Percentiles rank a stretch among this genome's conserved stretches.
These are phyloP conservation scores for Spergularia azorica DNA, from an alignment of 179 eudicot genomes.

Conservation along the genomic window DNA sequence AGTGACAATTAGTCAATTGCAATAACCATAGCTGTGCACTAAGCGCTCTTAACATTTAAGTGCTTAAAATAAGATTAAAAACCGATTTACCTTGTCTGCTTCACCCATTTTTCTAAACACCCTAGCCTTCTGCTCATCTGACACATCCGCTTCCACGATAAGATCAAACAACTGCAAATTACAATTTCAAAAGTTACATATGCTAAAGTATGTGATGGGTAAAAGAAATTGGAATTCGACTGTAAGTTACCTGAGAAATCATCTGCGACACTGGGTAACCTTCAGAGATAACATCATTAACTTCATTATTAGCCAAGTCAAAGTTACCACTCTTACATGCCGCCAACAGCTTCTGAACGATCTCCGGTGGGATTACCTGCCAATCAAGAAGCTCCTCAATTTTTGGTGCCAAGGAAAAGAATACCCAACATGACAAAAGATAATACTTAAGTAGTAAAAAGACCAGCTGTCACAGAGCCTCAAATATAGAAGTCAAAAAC, in stretches of 20 bases:
- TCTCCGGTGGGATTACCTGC: constrained; percentile 81
- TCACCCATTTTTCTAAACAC: constrained; percentile 80
- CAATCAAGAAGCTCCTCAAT: constrained; percentile 3
- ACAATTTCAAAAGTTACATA: constrained; percentile 17
- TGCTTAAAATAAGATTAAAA: not conserved
- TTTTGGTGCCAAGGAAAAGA: constrained; percentile 1
- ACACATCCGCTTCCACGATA: constrained; percentile 57
- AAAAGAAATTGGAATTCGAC: not conserved
- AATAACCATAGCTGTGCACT: too few relatives aligned
- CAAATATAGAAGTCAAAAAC: not conserved
- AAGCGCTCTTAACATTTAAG: too few relatives aligned
- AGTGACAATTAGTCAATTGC: too few relatives aligned
- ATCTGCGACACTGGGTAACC: constrained; percentile 95
- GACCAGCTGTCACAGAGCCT: not conserved
- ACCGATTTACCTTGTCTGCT: constrained; percentile 66
- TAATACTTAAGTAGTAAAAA: not conserved
- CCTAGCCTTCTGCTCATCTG: constrained; percentile 89
- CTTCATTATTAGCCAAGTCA: constrained; percentile 82
- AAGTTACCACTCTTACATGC: constrained; percentile 86
- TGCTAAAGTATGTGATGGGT: not conserved
- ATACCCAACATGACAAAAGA: not conserved
- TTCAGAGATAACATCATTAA: constrained; percentile 71
- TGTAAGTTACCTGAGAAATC: constrained; percentile 67
- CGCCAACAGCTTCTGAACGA: constrained; percentile 64
- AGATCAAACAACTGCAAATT: constrained; percentile 75